Base-by-base conservation (phyloP, 2,329 filamentous ascomycete genomes). In the Botryotinia narcissicola region DNA sequence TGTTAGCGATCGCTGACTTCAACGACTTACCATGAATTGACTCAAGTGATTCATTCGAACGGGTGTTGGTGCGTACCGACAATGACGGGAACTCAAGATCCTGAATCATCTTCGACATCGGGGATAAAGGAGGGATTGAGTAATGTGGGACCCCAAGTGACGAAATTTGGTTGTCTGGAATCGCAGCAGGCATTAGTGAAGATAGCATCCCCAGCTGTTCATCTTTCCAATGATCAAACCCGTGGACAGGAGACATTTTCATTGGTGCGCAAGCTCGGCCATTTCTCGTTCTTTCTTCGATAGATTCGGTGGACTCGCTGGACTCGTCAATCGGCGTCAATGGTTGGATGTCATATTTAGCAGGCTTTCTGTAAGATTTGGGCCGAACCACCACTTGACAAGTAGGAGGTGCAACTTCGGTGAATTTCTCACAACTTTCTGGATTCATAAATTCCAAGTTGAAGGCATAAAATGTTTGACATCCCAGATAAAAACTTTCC, bases 401-500 rank as follows among this genome's bases (percentile, higher is more conserved):
- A 44, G n/a, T n/a, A 25, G 48, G 22, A 32, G n/a, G 18, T 32
- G 51, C 46, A 25, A 32, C 48, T 29, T 69, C 51, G 20, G n/a
- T 57, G 29, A 37, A 22, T 25, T 69, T 22, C 25, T 25, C n/a
- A 32, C 5, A 29, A 32, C 3, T 37, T n/a, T 57, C 37, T 32
- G 48, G 10, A 42, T 42, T 12, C 66, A 69, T 69, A 4, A 44
- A 57, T 22, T 57, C 35, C n/a, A 57, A 32, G 1, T 62, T 72
- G n/a, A 72, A 72, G 48, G 62, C 16, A 29, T 72, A 72, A 14
- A 72, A 72, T 0, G 62, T 54, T 14, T 35, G 40, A 18, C 70
- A 72, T 57, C 59, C 61, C 40, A 40, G 6, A 29, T 72, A 72
- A 6, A 72, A 72, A 14, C 22, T n/a, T 14, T 37, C 29, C 22